phyloP scores from a whole-genome alignment of 1,139 yeast species.

The Diutina mesorugosa region DNA sequence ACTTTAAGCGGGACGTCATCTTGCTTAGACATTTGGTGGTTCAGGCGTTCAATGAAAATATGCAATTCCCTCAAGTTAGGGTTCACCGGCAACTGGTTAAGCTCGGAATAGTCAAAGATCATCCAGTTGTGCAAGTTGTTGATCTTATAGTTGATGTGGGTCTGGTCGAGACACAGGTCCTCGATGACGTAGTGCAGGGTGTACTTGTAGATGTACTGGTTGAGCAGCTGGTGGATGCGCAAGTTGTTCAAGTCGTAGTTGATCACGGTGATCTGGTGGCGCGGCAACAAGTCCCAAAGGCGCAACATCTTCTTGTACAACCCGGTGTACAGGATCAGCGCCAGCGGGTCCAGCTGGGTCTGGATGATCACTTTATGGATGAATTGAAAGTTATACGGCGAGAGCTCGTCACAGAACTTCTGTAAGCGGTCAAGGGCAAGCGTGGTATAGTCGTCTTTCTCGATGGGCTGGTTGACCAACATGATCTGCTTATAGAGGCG shows the following conservation, averaged over 20 bases:
- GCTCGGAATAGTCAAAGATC: constrained; percentile 11
- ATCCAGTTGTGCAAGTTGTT: constrained; percentile 14
- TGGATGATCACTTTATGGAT: constrained; percentile 10
- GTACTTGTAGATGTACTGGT: constrained; percentile 7
- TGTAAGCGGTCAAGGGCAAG: constrained; percentile 7
- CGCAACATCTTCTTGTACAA: constrained; percentile 9
- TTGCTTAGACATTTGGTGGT: constrained; percentile 2
- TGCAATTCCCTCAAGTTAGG: constrained; percentile 11
- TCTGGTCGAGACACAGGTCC: constrained; percentile 3
- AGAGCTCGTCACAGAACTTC: constrained; percentile 7
- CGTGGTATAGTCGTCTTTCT: constrained; percentile 4
- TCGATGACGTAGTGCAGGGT: constrained; percentile 9
- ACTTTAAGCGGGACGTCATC: constrained; percentile 1
- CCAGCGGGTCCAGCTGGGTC: constrained; percentile 10
- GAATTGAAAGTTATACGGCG: constrained; percentile 7
- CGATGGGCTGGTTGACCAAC: constrained; percentile 6
- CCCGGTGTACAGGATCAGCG: constrained; percentile 9
- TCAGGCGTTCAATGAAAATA: constrained; percentile 9
- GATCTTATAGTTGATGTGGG: constrained; percentile 6
- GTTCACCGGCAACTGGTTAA: constrained; percentile 11
- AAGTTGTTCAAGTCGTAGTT: constrained; percentile 14
- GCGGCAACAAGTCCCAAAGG: constrained; percentile 9
- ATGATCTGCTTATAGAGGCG: constrained; percentile 10
- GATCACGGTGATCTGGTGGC: constrained; percentile 9
- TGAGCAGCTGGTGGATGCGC: constrained; percentile 11